phyloP scores from a whole-genome alignment of 2,329 filamentous ascomycete species.

The Emergomyces orientalis region DNA sequence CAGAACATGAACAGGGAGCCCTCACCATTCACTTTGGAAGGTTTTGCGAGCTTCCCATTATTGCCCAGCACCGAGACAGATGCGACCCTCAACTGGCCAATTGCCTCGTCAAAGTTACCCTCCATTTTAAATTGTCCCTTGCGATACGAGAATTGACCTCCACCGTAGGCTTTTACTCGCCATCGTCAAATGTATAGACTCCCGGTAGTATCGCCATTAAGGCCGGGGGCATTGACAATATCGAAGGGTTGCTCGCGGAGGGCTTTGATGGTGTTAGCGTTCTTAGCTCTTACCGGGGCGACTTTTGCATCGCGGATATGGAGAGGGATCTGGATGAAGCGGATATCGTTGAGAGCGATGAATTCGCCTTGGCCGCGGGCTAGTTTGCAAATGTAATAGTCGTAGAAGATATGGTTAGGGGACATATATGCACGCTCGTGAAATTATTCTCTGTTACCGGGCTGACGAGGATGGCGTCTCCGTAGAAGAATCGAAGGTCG shows the following conservation, averaged over 20 bases:
- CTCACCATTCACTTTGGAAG: background rate
- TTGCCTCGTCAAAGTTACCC: slow-evolving; percentile 13
- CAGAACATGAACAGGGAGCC: background rate
- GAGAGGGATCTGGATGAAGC: slow-evolving; percentile 49
- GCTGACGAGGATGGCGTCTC: slow-evolving; percentile 47
- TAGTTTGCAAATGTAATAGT: slow-evolving; percentile 46
- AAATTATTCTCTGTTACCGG: slow-evolving; percentile 46
- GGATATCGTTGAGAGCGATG: slow-evolving; percentile 38
- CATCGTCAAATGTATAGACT: slow-evolving; percentile 70
- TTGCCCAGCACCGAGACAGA: slow-evolving; percentile 45
- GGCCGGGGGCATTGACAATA: slow-evolving; percentile 57
- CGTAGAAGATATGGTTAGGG: slow-evolving; percentile 53
- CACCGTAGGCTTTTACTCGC: slow-evolving; percentile 48
- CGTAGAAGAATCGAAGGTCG: slow-evolving; percentile 52
- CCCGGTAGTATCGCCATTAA: slow-evolving; percentile 55
- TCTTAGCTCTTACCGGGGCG: slow-evolving; percentile 46
- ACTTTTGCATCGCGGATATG: slow-evolving; percentile 54
- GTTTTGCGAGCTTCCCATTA: background rate
- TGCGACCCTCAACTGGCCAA: slow-evolving; percentile 33
- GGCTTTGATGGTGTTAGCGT: slow-evolving; percentile 52
- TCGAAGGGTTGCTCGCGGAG: slow-evolving; percentile 57
- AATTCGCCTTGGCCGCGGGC: slow-evolving; percentile 40
- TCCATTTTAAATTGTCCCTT: slow-evolving; percentile 29
- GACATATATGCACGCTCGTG: slow-evolving; percentile 47
- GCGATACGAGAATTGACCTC: slow-evolving; percentile 50